Percentiles rank a stretch among this genome's conserved stretches.
Conservation (phyloP, 2,329 filamentous ascomycete genomes). For the Fusarium staphyleae region DNA sequence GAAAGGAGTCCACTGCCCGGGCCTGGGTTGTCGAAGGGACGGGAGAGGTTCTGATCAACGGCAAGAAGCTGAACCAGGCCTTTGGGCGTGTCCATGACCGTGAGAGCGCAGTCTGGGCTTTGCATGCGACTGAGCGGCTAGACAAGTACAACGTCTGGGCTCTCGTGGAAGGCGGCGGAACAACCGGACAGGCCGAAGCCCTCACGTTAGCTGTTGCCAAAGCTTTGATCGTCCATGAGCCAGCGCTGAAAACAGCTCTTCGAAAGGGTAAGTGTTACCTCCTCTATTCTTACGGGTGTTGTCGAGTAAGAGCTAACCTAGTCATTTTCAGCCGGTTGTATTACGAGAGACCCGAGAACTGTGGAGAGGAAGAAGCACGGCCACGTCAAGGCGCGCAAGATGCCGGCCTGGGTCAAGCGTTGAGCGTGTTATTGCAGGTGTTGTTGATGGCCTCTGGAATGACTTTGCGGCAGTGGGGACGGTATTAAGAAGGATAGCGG, state of each 20-base stretch:
- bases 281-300: conserved; percentile 12
- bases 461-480: conserved; percentile 25
- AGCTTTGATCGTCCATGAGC: conserved; percentile 89
- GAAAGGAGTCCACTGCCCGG: conserved; percentile 86
- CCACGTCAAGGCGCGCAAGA: conserved; percentile 96
- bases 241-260: conserved; percentile 84
- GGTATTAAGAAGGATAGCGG: conserved; percentile 30
- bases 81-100: conserved; percentile 92
- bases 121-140: conserved; percentile 80
- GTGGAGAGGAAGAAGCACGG: conserved; percentile 99
- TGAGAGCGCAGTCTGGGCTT: conserved; percentile 90
- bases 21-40: conserved; percentile 92
- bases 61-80: conserved; percentile 79
- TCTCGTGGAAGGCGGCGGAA: conserved; percentile 82
- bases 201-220: conserved; percentile 89
- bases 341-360: conserved; percentile 87
- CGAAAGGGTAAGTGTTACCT: conserved; percentile 75
- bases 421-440: conserved; percentile 45
- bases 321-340: conserved; percentile 75
- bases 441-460: conserved; percentile 21
- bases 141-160: conserved; percentile 99
- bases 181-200: conserved; percentile 94
- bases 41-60: conserved; percentile 89
- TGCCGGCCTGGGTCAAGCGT: conserved; percentile 96
- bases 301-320: conserved; percentile 51